Percentiles rank a stretch among this genome's conserved stretches.
Conservation (phyloP, 768 basidiomycete species). For the Kwoniella sp. region DNA sequence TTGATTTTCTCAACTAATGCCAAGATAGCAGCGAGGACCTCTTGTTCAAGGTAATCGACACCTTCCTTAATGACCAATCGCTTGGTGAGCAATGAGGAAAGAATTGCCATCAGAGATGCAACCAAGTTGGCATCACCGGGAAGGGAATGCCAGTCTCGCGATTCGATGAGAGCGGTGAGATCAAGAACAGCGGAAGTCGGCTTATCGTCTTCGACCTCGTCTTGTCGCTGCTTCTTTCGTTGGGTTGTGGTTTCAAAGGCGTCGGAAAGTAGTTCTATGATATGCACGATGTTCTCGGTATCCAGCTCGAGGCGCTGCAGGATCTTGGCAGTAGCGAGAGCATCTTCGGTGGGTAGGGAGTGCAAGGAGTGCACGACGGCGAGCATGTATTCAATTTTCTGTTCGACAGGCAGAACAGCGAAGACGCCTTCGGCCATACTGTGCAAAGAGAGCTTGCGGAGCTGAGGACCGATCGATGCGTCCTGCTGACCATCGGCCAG, state of each 20-base stretch:
- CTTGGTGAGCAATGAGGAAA: conserved; percentile 67
- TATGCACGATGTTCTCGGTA: conserved; percentile 20
- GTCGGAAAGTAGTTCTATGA: conserved; percentile 24
- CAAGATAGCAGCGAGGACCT: conserved; percentile 74
- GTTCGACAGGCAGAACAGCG: conserved; percentile 61
- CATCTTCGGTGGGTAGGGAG: conserved; percentile 24
- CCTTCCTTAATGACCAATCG: conserved; percentile 63
- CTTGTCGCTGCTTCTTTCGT: conserved; percentile 62
- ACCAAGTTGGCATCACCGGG: conserved; percentile 74
- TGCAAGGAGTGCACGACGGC: conserved; percentile 62
- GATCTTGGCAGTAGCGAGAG: conserved; percentile 21
- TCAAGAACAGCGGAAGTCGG: conserved; percentile 28
- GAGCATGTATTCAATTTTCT: conserved; percentile 64
- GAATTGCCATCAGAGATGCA: conserved; percentile 69
- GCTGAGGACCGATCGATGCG: conserved; percentile 2
- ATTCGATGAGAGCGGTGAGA: conserved; percentile 62
- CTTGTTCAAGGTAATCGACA: conserved; percentile 75
- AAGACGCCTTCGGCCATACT: conserved; percentile 61
- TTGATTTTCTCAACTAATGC: conserved; percentile 46
- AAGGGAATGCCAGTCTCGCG: conserved; percentile 67
- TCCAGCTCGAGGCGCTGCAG: conserved; percentile 28
- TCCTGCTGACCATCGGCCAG: neutral
- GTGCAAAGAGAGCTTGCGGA: conserved; percentile 27
- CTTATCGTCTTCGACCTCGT: conserved; percentile 29
- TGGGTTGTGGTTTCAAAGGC: conserved; percentile 34